Evolutionary conservation across 371 early-diverging fungal genomes (phyloP).

Genomic region (Mucor circinelloides): DNA sequence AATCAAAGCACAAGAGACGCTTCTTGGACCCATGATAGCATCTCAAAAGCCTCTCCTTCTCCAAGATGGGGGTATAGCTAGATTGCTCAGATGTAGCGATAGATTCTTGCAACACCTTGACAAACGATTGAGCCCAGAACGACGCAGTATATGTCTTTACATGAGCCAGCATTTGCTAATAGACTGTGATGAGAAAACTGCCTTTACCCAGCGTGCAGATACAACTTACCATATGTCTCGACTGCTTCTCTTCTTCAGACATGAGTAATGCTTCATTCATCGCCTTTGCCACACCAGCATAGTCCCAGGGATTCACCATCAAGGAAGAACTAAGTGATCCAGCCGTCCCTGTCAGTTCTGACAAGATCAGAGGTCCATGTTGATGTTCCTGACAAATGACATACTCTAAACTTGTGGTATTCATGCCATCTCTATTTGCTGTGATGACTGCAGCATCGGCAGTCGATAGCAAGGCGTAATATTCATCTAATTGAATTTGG

Average conservation of each 20-base stretch:
- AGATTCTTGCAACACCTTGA: conserved; percentile 58
- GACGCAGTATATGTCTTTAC: conserved; percentile 89
- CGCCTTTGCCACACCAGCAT: conserved; percentile 88
- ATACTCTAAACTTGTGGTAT: conserved; percentile 97
- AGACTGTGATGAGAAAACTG: not conserved
- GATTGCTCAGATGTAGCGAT: conserved; percentile 56
- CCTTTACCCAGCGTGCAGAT: too few species aligned
- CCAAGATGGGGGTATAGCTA: conserved; percentile 71
- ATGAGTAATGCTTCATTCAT: conserved; percentile 91
- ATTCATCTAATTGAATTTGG: conserved; percentile 90
- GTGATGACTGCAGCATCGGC: conserved; percentile 97
- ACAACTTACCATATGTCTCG: conserved; percentile 69
- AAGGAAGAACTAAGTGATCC: conserved; percentile 89
- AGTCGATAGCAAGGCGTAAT: conserved; percentile 91
- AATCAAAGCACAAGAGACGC: conserved; percentile 84
- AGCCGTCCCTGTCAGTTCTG: conserved; percentile 97
- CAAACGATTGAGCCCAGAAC: conserved; percentile 91
- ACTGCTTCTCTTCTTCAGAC: conserved; percentile 76
- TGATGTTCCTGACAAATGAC: conserved; percentile 95
- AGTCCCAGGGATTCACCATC: conserved; percentile 98
- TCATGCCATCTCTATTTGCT: conserved; percentile 99
- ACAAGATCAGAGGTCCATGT: conserved; percentile 90
- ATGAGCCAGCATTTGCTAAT: conserved; percentile 80
- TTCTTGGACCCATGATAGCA: conserved; percentile 61
- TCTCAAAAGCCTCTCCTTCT: conserved; percentile 42